Evolutionary conservation across 306 rosid genomes (phyloP).

Genomic region (Vigna radiata): DNA sequence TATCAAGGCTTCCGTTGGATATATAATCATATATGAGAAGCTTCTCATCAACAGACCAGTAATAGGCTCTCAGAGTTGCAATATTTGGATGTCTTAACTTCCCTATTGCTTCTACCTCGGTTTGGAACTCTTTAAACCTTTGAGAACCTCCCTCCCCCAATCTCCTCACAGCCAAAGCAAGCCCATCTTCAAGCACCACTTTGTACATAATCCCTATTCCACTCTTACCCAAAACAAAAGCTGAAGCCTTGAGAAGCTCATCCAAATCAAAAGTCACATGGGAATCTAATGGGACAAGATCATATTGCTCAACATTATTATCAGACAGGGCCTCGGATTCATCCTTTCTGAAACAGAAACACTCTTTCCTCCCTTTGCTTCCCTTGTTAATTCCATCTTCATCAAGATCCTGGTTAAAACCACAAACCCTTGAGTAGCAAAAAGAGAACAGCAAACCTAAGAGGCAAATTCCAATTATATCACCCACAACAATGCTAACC

Average conservation of each 20-base stretch:
- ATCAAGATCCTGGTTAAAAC: conserved; percentile 58
- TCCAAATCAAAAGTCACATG: conserved; percentile 90
- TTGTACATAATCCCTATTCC: conserved; percentile 96
- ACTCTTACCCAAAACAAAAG: conserved; percentile 95
- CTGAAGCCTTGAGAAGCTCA: conserved; percentile 98
- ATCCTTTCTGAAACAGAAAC: conserved; percentile 82
- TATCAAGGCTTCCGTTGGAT: conserved; percentile 88
- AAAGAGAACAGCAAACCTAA: conserved; percentile 87
- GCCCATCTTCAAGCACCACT: conserved; percentile 97
- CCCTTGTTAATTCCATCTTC: conserved; percentile 60
- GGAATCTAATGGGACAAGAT: conserved; percentile 85
- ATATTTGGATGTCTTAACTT: conserved; percentile 89
- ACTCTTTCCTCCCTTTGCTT: conserved; percentile 65
- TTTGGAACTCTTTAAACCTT: conserved; percentile 94
- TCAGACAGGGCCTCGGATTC: conserved; percentile 80
- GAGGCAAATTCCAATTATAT: conserved; percentile 83
- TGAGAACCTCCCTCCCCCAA: conserved; percentile 99
- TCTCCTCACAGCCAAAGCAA: conserved; percentile 88
- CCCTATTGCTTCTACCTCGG: conserved; percentile 98
- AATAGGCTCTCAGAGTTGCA: conserved; percentile 85
- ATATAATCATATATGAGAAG: conserved; percentile 91
- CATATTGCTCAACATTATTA: conserved; percentile 79
- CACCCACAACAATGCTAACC: conserved; percentile 80
- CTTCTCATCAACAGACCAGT: conserved; percentile 99
- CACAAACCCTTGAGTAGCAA: conserved; percentile 80